phyloP scores from a whole-genome alignment of 202 grass and related monocot genomes.

The Elaeis oleifera region DNA sequence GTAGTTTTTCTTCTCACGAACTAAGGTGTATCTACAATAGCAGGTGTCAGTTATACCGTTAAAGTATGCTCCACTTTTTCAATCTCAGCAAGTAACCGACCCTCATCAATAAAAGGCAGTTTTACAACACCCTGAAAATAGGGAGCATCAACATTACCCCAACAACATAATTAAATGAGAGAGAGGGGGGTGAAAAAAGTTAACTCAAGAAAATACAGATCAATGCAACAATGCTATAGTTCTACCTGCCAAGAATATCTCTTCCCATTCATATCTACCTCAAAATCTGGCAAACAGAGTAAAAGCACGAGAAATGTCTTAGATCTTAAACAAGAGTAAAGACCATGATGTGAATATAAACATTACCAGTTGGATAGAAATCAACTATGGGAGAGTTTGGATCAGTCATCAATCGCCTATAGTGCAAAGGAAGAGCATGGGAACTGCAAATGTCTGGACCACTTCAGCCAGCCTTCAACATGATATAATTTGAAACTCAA shows the following conservation, averaged over 20 bases:
- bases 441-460: slow-evolving; percentile 43
- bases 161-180: too few species aligned
- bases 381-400: slow-evolving; percentile 75
- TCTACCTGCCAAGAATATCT: slow-evolving; percentile 93
- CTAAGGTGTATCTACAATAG: neutral
- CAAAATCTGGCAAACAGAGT: slow-evolving; percentile 63
- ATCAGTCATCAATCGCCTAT: slow-evolving; percentile 69
- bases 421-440: slow-evolving; percentile 80
- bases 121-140: slow-evolving; percentile 77
- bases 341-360: too few species aligned
- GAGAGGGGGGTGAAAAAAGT: neutral
- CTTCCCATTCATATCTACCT: slow-evolving; percentile 99
- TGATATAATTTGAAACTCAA: too few species aligned
- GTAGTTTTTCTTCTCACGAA: neutral
- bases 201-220: slow-evolving; percentile 2
- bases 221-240: slow-evolving; percentile 1
- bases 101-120: slow-evolving; percentile 92
- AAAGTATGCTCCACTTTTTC: slow-evolving; percentile 90
- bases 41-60: slow-evolving; percentile 40
- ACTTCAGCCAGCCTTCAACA: neutral
- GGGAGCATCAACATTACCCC: too few species aligned
- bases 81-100: slow-evolving; percentile 76
- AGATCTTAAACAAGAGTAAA: neutral
- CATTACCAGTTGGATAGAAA: slow-evolving; percentile 90
- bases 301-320: slow-evolving; percentile 6